Evolutionary conservation across 78 protist species (phyloP).

Genomic region (Chrysochromulina parva): DNA sequence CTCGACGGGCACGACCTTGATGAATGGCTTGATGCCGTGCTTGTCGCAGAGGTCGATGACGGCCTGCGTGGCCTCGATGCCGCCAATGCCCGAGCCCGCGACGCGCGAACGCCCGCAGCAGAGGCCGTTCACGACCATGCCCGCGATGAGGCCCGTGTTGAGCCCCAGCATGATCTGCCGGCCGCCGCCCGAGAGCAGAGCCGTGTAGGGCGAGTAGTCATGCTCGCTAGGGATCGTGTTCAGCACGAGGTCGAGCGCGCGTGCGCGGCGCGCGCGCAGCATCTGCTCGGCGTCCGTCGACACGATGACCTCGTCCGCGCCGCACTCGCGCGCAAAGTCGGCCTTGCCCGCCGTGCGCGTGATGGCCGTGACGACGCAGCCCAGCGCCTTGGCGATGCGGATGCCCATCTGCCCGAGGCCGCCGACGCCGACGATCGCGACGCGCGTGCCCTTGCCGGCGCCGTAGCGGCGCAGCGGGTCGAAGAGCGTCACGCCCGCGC

Average conservation of each 20-base stretch:
- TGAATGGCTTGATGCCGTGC: not conserved
- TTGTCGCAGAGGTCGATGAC: not conserved
- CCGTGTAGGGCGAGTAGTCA: not conserved
- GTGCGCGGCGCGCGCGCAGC: not conserved
- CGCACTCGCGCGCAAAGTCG: not conserved
- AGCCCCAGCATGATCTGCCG: not conserved
- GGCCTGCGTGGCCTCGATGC: not conserved
- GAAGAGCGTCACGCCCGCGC: constrained; percentile 62
- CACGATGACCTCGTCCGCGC: not conserved
- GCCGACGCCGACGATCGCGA: constrained; percentile 35
- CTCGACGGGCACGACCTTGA: not conserved
- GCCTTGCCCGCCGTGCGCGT: not conserved
- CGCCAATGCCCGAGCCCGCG: not conserved
- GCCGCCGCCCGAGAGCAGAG: not conserved
- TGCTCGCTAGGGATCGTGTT: not conserved
- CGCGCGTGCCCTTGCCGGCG: not conserved
- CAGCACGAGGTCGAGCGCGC: not conserved
- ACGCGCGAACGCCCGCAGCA: not conserved
- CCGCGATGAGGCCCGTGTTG: not conserved
- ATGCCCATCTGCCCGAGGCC: constrained; percentile 26
- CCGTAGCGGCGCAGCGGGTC: constrained; percentile 25
- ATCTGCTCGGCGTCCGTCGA: not conserved
- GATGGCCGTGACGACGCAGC: not conserved
- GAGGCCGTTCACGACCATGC: not conserved
- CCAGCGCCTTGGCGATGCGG: constrained; percentile 24